Evolutionary conservation across 1,284 basidiomycete species (phyloP), one percentile per base, ranked within the genome.

Genomic region (Pseudozyma flocculosa): DNA sequence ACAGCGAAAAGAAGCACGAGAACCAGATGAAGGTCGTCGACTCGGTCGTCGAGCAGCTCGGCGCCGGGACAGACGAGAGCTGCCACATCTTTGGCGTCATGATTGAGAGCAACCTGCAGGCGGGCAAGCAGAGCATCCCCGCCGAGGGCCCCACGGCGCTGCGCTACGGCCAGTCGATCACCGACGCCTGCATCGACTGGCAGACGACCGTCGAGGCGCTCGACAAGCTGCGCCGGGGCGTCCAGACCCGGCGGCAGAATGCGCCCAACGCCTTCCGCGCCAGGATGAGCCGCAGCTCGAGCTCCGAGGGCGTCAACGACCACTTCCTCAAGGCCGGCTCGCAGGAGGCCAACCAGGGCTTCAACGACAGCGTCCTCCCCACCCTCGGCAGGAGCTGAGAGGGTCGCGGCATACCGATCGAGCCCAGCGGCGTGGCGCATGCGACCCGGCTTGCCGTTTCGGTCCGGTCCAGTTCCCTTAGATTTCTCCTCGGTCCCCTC

Each of bases 91-190:
- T 95, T 84, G 94, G 94, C 54, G 92, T 95, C 57, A 98, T 98
- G 95, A 84, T 97, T 60, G 95, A 98, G 80, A 90, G 88, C 43
- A 94, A 98, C 79, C 83, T 97, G 53, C 84, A 89, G 43, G 93
- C 70, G 24, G 73, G 73, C 29, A 70, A 72, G 34, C 74, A 76
- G 50, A 57, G 36, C n/a, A 73, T 76, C 51, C 74, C 74, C 0
- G 19, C 59, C 3, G 15, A 40, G 4, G 74, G 74, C 4, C 74
- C 74, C 2, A 46, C 54, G 5, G 60, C 38, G 10, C 57, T 76
- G 13, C 71, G 43, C 30, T 71, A 70, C 50, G 74, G 74, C 7
- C 67, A 75, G 55, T 64, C 59, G 21, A 70, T 76, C 38, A 76
- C 74, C 2, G 74, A 76, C 45, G 73, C 73, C 11, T 76, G 74